Evolutionary conservation across 176 grass and related monocot genomes (phyloP).

Genomic region (Thinopyrum elongatum): DNA sequence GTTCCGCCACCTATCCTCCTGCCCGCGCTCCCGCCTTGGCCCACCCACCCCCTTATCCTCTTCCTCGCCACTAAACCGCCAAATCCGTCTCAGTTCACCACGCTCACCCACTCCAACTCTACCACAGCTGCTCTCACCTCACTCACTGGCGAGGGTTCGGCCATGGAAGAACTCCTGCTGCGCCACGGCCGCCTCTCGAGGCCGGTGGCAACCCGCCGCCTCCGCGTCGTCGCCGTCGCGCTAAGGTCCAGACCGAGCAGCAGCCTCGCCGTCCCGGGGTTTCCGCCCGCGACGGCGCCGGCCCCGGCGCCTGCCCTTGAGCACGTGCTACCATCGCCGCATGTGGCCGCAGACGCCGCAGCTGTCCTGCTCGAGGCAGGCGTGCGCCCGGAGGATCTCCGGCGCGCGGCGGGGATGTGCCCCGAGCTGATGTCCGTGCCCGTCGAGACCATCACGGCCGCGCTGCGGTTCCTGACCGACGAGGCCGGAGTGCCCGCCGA

Average conservation of each 20-base stretch:
- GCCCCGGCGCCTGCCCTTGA: conserved; percentile 10
- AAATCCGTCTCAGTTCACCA: background rate
- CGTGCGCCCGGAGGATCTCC: conserved; percentile 58
- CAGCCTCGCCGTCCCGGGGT: conserved; percentile 33
- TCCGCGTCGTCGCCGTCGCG: conserved; percentile 35
- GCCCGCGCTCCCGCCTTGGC: background rate
- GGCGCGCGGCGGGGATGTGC: conserved; percentile 76
- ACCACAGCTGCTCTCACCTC: background rate
- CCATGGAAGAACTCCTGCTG: conserved; percentile 64
- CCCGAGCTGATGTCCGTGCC: conserved; percentile 72
- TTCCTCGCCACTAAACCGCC: background rate
- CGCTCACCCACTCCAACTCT: background rate
- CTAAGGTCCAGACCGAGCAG: conserved; percentile 40
- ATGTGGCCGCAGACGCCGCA: conserved; percentile 33
- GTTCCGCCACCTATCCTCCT: conserved; percentile 17
- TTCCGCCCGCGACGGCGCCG: conserved; percentile 15
- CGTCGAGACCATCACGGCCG: conserved; percentile 35
- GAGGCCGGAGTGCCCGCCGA: conserved; percentile 41
- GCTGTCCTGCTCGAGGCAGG: conserved; percentile 46
- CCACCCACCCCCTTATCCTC: conserved; percentile 43
- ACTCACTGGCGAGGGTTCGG: background rate
- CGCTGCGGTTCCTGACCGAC: conserved; percentile 57
- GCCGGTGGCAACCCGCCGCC: conserved; percentile 4
- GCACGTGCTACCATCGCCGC: conserved; percentile 34
- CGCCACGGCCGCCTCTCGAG: conserved; percentile 34